Conservation (phyloP, 768 basidiomycete species). For the Boletellus emodensis region DNA sequence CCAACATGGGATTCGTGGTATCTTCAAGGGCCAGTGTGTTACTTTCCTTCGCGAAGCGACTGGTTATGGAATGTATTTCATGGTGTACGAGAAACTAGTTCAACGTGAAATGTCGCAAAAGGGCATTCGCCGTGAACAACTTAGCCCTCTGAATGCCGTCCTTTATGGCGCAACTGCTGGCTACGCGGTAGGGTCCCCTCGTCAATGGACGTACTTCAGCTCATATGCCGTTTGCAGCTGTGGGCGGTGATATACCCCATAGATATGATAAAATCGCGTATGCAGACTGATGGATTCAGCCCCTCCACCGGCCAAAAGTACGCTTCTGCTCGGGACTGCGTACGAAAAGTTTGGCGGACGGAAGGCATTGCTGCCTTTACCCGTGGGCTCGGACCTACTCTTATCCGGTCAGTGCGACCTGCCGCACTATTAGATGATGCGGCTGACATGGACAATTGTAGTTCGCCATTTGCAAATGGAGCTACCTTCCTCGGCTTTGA, state of each 20-base stretch:
- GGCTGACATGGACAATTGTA: constrained; percentile 29
- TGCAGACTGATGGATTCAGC: constrained; percentile 91
- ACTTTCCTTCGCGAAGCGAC: constrained; percentile 81
- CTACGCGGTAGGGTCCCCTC: constrained; percentile 64
- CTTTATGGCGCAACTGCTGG: constrained; percentile 91
- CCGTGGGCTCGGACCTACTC: constrained; percentile 85
- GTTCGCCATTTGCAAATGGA: constrained; percentile 94
- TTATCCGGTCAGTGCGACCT: constrained; percentile 67
- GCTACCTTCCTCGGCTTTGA: constrained; percentile 97
- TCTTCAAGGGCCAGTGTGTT: constrained; percentile 91
- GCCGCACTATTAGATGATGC: neutral
- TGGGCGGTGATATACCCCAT: constrained; percentile 95
- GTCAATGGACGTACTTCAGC: neutral
- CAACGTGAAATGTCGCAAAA: constrained; percentile 79
- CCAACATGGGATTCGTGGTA: constrained; percentile 71
- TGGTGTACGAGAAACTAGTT: constrained; percentile 88
- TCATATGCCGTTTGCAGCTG: constrained; percentile 42
- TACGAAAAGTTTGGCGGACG: constrained; percentile 73
- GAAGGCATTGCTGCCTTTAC: constrained; percentile 87
- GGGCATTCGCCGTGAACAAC: constrained; percentile 68
- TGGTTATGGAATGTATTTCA: constrained; percentile 87
- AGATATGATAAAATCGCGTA: constrained; percentile 93
- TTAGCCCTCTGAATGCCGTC: constrained; percentile 72
- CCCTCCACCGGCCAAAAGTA: constrained; percentile 77
- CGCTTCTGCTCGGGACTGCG: constrained; percentile 75